Evolutionary conservation across 2,329 filamentous ascomycete species (phyloP).

Genomic region (Fusarium foetens): DNA sequence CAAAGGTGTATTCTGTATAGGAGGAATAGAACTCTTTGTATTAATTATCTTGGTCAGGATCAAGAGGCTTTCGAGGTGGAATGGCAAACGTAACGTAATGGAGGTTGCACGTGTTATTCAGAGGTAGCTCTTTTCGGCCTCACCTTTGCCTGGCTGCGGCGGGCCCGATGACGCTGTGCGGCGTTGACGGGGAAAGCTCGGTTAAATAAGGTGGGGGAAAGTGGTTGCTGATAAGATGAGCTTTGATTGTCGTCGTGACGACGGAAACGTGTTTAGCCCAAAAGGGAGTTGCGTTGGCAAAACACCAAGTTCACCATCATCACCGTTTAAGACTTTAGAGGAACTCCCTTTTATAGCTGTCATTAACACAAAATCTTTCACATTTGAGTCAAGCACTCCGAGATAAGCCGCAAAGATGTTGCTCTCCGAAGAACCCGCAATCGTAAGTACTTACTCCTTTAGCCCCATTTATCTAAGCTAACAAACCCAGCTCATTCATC

Average conservation of each 20-base stretch:
- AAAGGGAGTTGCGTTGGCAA: constrained; percentile 8
- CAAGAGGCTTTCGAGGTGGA: background rate
- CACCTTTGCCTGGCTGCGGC: constrained; percentile 34
- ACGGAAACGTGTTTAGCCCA: constrained; percentile 27
- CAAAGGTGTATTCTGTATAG: background rate
- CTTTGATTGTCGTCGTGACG: constrained; percentile 48
- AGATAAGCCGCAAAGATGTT: constrained; percentile 72
- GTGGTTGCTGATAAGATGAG: background rate
- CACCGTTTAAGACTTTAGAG: background rate
- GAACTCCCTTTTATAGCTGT: background rate
- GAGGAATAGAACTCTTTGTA: background rate
- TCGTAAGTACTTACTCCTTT: constrained; percentile 64
- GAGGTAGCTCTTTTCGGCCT: constrained; percentile 32
- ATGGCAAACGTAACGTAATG: background rate
- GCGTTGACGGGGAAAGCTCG: constrained; percentile 35
- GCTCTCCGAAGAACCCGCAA: constrained; percentile 91
- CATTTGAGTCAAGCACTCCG: background rate
- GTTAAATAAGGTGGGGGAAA: constrained; percentile 5
- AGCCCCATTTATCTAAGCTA: constrained; percentile 2
- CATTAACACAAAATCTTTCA: background rate
- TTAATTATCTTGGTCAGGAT: background rate
- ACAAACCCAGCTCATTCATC: constrained; percentile 78
- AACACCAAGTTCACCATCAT: constrained; percentile 20
- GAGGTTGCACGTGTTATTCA: constrained; percentile 27
- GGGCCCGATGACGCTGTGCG: constrained; percentile 42